Base-by-base conservation (phyloP, 495 filamentous ascomycete genomes). In the Penicillium daleae region DNA sequence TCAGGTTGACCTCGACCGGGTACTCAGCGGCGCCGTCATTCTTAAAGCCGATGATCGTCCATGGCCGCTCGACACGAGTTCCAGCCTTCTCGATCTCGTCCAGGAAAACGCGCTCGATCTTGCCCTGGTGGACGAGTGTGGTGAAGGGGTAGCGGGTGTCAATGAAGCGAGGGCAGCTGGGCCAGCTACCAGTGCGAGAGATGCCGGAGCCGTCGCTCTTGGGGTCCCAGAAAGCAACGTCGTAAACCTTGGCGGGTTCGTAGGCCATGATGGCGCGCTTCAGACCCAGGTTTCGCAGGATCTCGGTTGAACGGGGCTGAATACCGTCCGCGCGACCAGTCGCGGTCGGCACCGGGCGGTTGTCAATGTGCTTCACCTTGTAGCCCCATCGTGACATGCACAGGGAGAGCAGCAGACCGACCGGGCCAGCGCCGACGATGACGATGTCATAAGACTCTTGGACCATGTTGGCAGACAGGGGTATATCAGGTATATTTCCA, bases 381-480 rank as follows among this genome's bases (percentile, higher is more conserved):
- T 88, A 89, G 19, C 86, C 86, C 85, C 85, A 89, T 70, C 87
- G 77, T 49, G 83, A 85, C 64, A 90, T 88, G 75, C 90, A 92
- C 19, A 92, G 89, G n/a, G 90, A 92, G 15, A 97, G 83, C 69
- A 93, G 85, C 56, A 96, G 83, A 42, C 92, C 93, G 31, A 91
- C 92, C n/a, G 93, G 92, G 33, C 92, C 92, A 52, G 92, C 93
- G 61, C 92, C 92, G 59, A 97, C 81, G 68, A 97, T 92, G 68
- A 96, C 91, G 61, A 90, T 86, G 66, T 91, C 89, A 73, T 87
- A 88, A 17, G 74, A 82, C 56, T 85, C 82, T 64, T 77, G 64
- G 31, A 67, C 66, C 81, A 83, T 83, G 37, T 29, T 72, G 72
- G 39, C 27, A 12, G 56, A 39, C 39, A 55, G 13, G 35, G 13